phyloP scores from a whole-genome alignment of 1,284 basidiomycete genomes.

The Papiliotrema nemorosa region DNA sequence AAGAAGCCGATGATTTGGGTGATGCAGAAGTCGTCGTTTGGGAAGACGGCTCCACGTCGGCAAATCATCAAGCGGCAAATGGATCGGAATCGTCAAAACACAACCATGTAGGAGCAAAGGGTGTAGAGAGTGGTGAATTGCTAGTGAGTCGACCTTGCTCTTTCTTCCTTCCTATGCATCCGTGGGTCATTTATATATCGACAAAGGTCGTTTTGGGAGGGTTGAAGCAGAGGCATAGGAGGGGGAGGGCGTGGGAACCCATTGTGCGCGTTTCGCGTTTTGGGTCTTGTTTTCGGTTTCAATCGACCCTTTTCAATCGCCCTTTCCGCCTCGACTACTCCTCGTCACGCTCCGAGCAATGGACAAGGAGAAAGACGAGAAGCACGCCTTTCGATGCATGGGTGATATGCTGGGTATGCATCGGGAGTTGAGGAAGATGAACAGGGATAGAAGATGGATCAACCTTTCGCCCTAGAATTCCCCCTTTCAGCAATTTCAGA shows the following conservation, averaged over 20 bases:
- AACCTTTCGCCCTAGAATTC: constrained; percentile 9
- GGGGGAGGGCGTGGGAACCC: constrained; percentile 14
- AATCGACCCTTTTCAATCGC: not conserved
- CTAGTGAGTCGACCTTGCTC: constrained; percentile 40
- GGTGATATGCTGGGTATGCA: too few species aligned
- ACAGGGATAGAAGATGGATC: not conserved
- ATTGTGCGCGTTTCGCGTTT: not conserved
- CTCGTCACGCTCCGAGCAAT: not conserved
- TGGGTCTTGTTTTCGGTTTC: not conserved
- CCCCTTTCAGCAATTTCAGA: constrained; percentile 24
- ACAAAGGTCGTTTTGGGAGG: constrained; percentile 16
- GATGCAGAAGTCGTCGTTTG: constrained; percentile 70
- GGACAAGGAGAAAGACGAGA: too few species aligned
- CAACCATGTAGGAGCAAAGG: constrained; percentile 44
- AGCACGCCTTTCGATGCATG: too few species aligned
- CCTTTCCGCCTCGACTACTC: not conserved
- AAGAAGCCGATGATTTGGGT: constrained; percentile 70
- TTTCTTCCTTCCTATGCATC: constrained; percentile 36
- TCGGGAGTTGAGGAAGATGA: not conserved
- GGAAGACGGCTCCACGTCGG: constrained; percentile 23
- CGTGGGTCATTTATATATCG: constrained; percentile 8
- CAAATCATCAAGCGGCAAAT: constrained; percentile 7
- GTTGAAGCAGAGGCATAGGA: constrained; percentile 18
- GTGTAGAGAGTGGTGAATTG: constrained; percentile 46
- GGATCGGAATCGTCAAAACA: constrained; percentile 28